Evolutionary conservation across 176 grass and related monocot species (phyloP), one percentile per base, ranked within the genome.

Genomic region (Aegilops sharonensis): DNA sequence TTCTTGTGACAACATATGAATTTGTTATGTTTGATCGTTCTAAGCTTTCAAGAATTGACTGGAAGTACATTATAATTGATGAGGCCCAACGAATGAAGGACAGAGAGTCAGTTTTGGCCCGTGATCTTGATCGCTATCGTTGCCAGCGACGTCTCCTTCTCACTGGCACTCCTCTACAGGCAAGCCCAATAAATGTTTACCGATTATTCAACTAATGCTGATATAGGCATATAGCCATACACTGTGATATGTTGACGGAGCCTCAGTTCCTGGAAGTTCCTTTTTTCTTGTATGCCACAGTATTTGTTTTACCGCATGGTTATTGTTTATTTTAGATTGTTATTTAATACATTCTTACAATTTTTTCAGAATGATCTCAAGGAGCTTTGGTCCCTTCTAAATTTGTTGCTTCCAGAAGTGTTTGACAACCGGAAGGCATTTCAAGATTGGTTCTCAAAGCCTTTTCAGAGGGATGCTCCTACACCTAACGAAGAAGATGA

Each of bases 391-490:
- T 99, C 97, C 88, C 90, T 99, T 47, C 70, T 99, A 76, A 99
- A 99, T 86, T 85, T 99, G 52, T 90, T 99, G 79, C 90, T 99
- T 42, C 97, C 97, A 64, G 97, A 99, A 92, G 94, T 99, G 82
- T 99, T 99, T 70, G 97, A 99, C 74, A 99, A 95, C 88, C 89
- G 94, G 24, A 99, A 94, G 87, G 97, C 97, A 64, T 99, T 99
- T 86, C 94, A 96, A 78, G 97, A 99, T 91, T 99, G 97, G 97
- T 99, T 99, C 92, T 99, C 97, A 54, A 95, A 95, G 87, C 94
- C 94, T 35, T 95, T 95, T 85, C 94, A 95, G 84, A 93, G 40
- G 62, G 94, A 95, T 91, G 91, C 68, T 83, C 78, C 87, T 85
- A 88, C 90, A 75, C 84, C 91, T 81, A 94, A 68, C 54, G 89